phyloP scores from a whole-genome alignment of 2,329 filamentous ascomycete species.

The Aureobasidium vineae region DNA sequence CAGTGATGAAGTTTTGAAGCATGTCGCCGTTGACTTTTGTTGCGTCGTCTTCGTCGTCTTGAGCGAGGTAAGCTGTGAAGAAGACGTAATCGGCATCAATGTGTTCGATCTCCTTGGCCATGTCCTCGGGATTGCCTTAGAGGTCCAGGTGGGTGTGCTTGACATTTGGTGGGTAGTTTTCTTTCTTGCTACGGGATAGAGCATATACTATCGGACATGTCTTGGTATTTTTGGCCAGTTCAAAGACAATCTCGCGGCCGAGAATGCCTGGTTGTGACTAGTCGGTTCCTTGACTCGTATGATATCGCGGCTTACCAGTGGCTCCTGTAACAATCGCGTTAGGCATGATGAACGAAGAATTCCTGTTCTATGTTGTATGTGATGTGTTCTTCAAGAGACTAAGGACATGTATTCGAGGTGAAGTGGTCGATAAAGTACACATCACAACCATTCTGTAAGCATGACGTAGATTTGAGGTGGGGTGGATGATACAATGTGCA shows the following conservation, averaged over 20 bases:
- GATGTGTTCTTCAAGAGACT: neutral
- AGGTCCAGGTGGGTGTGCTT: conserved; percentile 44
- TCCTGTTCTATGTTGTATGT: neutral
- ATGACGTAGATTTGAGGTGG: conserved; percentile 6
- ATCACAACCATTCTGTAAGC: neutral
- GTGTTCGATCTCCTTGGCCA: conserved; percentile 41
- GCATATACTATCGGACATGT: conserved; percentile 44
- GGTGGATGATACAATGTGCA: neutral
- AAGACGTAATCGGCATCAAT: conserved; percentile 45
- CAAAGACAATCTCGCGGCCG: conserved; percentile 43
- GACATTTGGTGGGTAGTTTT: conserved; percentile 40
- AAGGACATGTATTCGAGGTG: neutral
- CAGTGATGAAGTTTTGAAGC: conserved; percentile 51
- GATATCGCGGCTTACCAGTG: conserved; percentile 35
- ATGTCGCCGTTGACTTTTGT: conserved; percentile 46
- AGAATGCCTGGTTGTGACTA: too few species aligned
- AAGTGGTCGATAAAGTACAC: neutral
- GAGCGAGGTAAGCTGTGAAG: conserved; percentile 47
- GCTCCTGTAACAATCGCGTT: conserved; percentile 38
- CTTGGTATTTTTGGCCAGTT: conserved; percentile 39
- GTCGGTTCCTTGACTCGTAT: too few species aligned
- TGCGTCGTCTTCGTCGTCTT: conserved; percentile 40
- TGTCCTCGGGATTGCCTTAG: conserved; percentile 37
- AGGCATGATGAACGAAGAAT: conserved; percentile 34
- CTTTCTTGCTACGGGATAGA: conserved; percentile 44